These are phyloP conservation scores for Phytopythium ostracodes DNA, from an alignment of 352 stramenopile genomes.

Conservation along the genomic window DNA sequence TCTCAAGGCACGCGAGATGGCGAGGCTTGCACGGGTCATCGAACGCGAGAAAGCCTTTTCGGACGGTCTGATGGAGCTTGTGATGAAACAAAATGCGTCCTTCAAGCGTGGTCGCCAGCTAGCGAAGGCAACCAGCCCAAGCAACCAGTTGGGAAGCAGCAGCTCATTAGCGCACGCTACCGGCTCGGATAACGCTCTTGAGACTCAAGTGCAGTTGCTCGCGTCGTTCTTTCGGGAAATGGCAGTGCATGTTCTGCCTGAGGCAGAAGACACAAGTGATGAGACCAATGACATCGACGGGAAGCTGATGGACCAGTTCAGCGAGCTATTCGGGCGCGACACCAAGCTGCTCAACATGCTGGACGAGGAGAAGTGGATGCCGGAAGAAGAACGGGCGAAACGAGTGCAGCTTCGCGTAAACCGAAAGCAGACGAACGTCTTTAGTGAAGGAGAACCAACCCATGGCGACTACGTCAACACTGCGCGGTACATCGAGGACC, in stretches of 20 bases:
- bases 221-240: slow-evolving; percentile 54
- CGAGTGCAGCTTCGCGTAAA: slow-evolving; percentile 5
- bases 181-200: background rate
- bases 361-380: slow-evolving; percentile 51
- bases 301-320: slow-evolving; percentile 31
- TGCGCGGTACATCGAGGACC: slow-evolving; percentile 38
- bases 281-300: slow-evolving; percentile 11
- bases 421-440: slow-evolving; percentile 11
- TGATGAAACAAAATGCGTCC: background rate
- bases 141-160: background rate
- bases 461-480: slow-evolving; percentile 41
- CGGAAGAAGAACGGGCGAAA: slow-evolving; percentile 15
- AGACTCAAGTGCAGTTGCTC: slow-evolving; percentile 21
- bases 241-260: slow-evolving; percentile 29
- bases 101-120: slow-evolving; percentile 4
- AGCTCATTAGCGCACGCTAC: background rate
- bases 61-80: background rate
- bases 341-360: slow-evolving; percentile 36
- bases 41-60: slow-evolving; percentile 17
- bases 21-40: slow-evolving; percentile 17
- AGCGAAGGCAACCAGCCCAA: background rate
- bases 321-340: slow-evolving; percentile 40
- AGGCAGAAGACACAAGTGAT: slow-evolving; percentile 16
- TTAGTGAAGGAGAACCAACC: background rate
- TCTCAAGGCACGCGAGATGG: slow-evolving; percentile 30